Conservation (phyloP, 78 protist genomes). For the Dictyostelium purpureum region DNA sequence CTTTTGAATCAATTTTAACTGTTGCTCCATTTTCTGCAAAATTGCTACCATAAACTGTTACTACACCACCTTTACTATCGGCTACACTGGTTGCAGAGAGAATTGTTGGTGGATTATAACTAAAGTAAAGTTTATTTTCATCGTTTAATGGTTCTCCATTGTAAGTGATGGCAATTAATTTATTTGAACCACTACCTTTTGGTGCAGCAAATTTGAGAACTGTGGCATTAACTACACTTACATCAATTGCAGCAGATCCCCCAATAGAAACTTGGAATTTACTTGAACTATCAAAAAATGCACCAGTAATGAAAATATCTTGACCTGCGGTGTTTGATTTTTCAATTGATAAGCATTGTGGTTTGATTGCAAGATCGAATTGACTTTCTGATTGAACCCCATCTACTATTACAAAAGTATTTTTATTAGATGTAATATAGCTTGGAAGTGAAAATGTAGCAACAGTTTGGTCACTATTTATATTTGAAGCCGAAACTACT, state of each 20-base stretch:
- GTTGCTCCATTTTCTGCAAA: neutral
- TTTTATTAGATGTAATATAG: neutral
- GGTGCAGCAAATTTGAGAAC: neutral
- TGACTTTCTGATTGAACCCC: neutral
- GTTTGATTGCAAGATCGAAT: neutral
- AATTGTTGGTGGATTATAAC: neutral
- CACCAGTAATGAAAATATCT: neutral
- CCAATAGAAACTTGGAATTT: neutral
- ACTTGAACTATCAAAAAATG: neutral
- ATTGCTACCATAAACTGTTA: neutral
- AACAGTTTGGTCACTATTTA: neutral
- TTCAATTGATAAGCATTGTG: neutral
- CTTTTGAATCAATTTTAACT: neutral
- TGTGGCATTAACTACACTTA: neutral
- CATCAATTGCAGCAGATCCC: no score
- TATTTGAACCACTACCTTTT: neutral
- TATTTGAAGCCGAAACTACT: neutral
- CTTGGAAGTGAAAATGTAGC: neutral
- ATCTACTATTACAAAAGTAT: neutral
- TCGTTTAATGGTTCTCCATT: no score
- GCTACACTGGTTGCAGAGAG: neutral
- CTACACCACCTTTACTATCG: neutral
- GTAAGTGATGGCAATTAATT: no score
- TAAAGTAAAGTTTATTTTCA: neutral
- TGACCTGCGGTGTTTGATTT: neutral